Percentiles rank a stretch among this genome's conserved stretches.
These are phyloP conservation scores for Boletales sp. DNA, from an alignment of 768 basidiomycete genomes.

Conservation along the genomic window DNA sequence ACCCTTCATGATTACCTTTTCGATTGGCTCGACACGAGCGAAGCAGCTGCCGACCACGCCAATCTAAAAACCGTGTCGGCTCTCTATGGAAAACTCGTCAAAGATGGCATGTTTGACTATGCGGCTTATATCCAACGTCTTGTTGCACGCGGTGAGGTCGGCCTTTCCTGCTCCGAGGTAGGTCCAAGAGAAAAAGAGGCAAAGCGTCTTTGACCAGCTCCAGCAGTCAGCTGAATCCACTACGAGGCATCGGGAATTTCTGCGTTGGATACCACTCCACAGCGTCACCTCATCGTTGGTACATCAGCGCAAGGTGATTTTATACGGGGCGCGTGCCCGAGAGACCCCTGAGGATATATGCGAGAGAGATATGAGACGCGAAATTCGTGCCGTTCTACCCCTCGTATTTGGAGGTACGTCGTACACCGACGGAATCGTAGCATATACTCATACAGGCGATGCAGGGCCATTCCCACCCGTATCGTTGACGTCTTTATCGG, in stretches of 20 bases:
- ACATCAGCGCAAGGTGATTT: slow-evolving; percentile 63
- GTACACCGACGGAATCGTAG: neutral
- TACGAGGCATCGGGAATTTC: slow-evolving; percentile 67
- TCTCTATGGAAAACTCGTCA: slow-evolving; percentile 69
- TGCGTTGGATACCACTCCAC: slow-evolving; percentile 71
- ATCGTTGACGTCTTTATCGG: slow-evolving; percentile 32
- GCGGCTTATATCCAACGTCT: slow-evolving; percentile 72
- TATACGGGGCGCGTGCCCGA: slow-evolving; percentile 67
- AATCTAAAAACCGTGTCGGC: slow-evolving; percentile 62
- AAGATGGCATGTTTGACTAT: slow-evolving; percentile 70
- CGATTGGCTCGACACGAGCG: slow-evolving; percentile 73
- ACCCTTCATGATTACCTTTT: slow-evolving; percentile 75
- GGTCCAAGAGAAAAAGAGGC: slow-evolving; percentile 3
- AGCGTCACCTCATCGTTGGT: slow-evolving; percentile 55
- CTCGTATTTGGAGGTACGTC: slow-evolving; percentile 63
- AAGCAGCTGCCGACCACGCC: slow-evolving; percentile 51
- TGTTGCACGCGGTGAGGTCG: slow-evolving; percentile 73
- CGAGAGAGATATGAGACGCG: slow-evolving; percentile 68
- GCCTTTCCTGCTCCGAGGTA: slow-evolving; percentile 54
- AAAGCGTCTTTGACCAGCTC: neutral
- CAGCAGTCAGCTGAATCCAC: slow-evolving; percentile 9
- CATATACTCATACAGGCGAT: slow-evolving; percentile 7
- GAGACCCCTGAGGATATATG: slow-evolving; percentile 68
- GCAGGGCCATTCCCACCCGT: slow-evolving; percentile 31
- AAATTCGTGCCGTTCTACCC: slow-evolving; percentile 62